phyloP scores from a whole-genome alignment of 495 filamentous ascomycete genomes.

The Lasiosphaeria miniovina region DNA sequence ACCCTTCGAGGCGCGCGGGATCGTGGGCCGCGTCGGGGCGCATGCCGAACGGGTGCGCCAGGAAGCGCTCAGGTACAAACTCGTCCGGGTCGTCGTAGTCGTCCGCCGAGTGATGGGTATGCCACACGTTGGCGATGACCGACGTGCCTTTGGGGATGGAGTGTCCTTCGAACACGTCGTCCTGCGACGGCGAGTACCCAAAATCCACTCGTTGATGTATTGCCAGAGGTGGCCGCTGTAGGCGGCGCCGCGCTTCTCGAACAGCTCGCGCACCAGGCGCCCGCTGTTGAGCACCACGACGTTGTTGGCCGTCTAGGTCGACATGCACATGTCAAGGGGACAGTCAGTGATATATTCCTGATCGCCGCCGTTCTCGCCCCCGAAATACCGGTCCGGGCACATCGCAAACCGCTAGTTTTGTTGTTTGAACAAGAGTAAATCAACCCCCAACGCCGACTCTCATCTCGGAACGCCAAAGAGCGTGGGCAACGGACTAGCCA shows the following conservation, averaged over 20 bases:
- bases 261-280: background rate
- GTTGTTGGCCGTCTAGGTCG: background rate
- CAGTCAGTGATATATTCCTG: too few relatives aligned
- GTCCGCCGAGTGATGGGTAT: background rate
- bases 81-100: background rate
- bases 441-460: too few relatives aligned
- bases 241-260: background rate
- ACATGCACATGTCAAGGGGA: too few relatives aligned
- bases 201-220: background rate
- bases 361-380: too few relatives aligned
- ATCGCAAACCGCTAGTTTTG: too few relatives aligned
- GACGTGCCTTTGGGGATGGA: background rate
- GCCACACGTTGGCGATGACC: background rate
- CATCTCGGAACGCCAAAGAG: too few relatives aligned
- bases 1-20: background rate
- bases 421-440: too few relatives aligned
- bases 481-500: too few relatives aligned
- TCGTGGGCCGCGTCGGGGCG: background rate
- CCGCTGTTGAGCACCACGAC: background rate
- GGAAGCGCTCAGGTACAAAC: background rate
- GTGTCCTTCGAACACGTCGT: background rate
- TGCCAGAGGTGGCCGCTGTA: background rate
- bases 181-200: background rate
- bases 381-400: too few relatives aligned
- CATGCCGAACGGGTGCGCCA: background rate